Percentiles rank a stretch among this genome's conserved stretches.
Evolutionary conservation across 164 flowering plant genomes (phyloP).

Genomic region (Kingdonia uniflora): DNA sequence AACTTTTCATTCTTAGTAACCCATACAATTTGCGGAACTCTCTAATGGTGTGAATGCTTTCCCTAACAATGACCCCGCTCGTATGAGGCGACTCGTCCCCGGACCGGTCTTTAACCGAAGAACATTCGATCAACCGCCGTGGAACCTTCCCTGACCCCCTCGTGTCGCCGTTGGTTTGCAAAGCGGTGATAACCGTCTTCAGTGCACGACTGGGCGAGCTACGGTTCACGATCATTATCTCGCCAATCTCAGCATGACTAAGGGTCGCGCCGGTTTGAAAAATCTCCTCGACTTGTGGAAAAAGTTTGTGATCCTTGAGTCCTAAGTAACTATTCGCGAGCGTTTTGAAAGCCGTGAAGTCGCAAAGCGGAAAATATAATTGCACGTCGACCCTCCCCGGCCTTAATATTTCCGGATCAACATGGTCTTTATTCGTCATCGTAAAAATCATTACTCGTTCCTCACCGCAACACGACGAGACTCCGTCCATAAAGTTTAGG

Average conservation of each 20-base stretch:
- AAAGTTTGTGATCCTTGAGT: slow-evolving; percentile 78
- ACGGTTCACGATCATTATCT: slow-evolving; percentile 68
- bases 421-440: slow-evolving; percentile 37
- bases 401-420: slow-evolving; percentile 50
- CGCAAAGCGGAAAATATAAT: slow-evolving; percentile 60
- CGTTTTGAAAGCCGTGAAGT: slow-evolving; percentile 54
- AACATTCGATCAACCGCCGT: slow-evolving; percentile 14
- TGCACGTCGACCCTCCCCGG: slow-evolving; percentile 90
- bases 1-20: slow-evolving; percentile 32
- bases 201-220: slow-evolving; percentile 71
- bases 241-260: slow-evolving; percentile 77
- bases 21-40: slow-evolving; percentile 61
- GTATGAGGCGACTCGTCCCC: slow-evolving; percentile 23
- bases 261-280: slow-evolving; percentile 49
- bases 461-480: slow-evolving; percentile 63
- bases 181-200: slow-evolving; percentile 53
- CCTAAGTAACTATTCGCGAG: slow-evolving; percentile 66
- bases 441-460: slow-evolving; percentile 80
- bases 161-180: slow-evolving; percentile 33
- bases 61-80: slow-evolving; percentile 25
- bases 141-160: slow-evolving; percentile 13
- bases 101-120: slow-evolving; percentile 13
- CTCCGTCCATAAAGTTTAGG: slow-evolving; percentile 76
- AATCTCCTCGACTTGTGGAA: slow-evolving; percentile 68
- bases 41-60: slow-evolving; percentile 41